These are phyloP conservation scores for Botrytis hyacinthi DNA, from an alignment of 2,329 filamentous ascomycete genomes.

Conservation along the genomic window DNA sequence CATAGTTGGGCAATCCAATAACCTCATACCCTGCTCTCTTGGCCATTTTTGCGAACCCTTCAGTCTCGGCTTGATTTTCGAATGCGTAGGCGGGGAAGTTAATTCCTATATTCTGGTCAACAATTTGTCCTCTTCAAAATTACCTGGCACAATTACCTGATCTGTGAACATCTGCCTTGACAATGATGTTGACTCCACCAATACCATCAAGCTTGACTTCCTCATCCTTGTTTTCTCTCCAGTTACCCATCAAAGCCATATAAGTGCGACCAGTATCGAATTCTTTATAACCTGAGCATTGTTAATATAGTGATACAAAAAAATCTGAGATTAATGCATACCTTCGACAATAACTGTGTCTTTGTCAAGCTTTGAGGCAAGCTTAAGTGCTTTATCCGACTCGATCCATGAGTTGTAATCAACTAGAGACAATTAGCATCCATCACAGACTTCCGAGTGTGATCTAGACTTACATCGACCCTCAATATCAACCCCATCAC, in stretches of 20 bases:
- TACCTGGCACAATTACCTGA: conserved; percentile 59
- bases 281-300: conserved; percentile 74
- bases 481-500: conserved; percentile 78
- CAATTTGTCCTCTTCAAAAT: background rate
- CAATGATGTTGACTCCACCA: conserved; percentile 93
- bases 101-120: conserved; percentile 62
- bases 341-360: conserved; percentile 87
- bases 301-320: conserved; percentile 21
- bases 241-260: conserved; percentile 89
- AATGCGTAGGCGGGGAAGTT: conserved; percentile 97
- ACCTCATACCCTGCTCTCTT: conserved; percentile 93
- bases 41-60: conserved; percentile 98
- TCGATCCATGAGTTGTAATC: conserved; percentile 99
- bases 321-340: conserved; percentile 38
- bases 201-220: conserved; percentile 93
- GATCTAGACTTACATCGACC: conserved; percentile 72
- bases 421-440: conserved; percentile 52
- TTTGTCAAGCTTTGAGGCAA: conserved; percentile 71
- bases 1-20: conserved; percentile 90
- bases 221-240: conserved; percentile 86
- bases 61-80: conserved; percentile 98
- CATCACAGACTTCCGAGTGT: conserved; percentile 23
- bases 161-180: conserved; percentile 96
- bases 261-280: conserved; percentile 87
- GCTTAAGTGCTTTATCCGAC: conserved; percentile 75